Evolutionary conservation across 2,329 filamentous ascomycete genomes (phyloP).

Genomic region (Aspergillus fructus): DNA sequence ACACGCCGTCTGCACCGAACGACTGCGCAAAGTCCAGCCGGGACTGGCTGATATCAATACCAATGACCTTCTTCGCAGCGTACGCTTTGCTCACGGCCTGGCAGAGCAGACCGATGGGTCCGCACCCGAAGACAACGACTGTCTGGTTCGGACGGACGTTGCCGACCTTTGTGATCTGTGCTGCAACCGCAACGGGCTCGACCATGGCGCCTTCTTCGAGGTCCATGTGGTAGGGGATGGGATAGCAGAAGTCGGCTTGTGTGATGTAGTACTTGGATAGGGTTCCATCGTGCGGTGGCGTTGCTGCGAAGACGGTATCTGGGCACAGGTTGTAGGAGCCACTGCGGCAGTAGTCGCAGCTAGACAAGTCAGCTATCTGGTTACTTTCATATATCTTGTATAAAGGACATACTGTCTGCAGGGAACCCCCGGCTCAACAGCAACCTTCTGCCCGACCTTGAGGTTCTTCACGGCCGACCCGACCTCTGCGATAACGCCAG

Average conservation of each 20-base stretch:
- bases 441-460: constrained; percentile 23
- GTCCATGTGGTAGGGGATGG: constrained; percentile 45
- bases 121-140: constrained; percentile 52
- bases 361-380: neutral
- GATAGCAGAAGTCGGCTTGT: constrained; percentile 50
- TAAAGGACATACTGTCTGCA: constrained; percentile 34
- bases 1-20: constrained; percentile 49
- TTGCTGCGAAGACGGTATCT: constrained; percentile 43
- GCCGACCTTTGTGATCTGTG: constrained; percentile 47
- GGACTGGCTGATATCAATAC: constrained; percentile 47
- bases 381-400: no score
- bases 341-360: constrained; percentile 7
- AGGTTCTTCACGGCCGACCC: constrained; percentile 24
- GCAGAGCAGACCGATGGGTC: constrained; percentile 51
- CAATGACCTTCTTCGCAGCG: constrained; percentile 47
- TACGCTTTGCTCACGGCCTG: constrained; percentile 50
- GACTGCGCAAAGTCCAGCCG: constrained; percentile 44
- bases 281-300: constrained; percentile 51
- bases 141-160: constrained; percentile 43
- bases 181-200: constrained; percentile 54
- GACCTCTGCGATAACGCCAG: constrained; percentile 23
- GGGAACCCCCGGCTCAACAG: constrained; percentile 27
- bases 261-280: constrained; percentile 51
- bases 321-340: constrained; percentile 25
- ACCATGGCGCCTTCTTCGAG: constrained; percentile 55